Percentiles rank a stretch among this genome's conserved stretches.
Evolutionary conservation across 2,329 filamentous ascomycete genomes (phyloP).

Genomic region (Talaromyces sp.): DNA sequence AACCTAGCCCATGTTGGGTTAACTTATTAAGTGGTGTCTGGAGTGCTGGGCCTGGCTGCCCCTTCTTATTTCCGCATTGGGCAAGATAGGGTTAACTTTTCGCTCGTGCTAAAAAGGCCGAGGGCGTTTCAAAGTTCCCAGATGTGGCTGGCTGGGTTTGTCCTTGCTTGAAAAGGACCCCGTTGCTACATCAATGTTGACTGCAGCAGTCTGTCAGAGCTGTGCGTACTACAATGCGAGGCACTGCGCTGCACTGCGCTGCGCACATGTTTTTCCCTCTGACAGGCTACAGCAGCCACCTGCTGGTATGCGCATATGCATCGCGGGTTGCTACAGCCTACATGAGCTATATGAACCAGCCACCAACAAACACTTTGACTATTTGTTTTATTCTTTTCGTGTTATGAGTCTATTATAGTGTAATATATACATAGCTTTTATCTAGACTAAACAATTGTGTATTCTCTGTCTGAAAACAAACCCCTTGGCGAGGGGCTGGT

Average conservation of each 20-base stretch:
- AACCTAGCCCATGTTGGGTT: not conserved
- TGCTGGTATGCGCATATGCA: slow-evolving; percentile 6
- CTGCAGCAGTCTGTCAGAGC: not conserved
- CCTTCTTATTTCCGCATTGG: not conserved
- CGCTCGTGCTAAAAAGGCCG: not conserved
- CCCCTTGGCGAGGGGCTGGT: not conserved
- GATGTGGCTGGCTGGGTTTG: not conserved
- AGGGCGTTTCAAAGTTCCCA: not conserved
- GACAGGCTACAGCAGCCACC: slow-evolving; percentile 8
- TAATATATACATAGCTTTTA: not conserved
- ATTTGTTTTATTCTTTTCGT: not conserved
- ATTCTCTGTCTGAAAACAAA: not conserved
- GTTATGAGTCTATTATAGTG: not conserved
- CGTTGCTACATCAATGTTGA: not conserved
- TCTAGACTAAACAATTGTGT: not conserved
- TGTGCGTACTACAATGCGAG: not conserved
- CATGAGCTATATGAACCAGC: not conserved
- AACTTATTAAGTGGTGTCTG: not conserved
- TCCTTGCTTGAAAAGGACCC: not conserved
- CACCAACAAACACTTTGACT: not conserved
- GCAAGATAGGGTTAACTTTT: not conserved
- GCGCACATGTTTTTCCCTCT: slow-evolving; percentile 5
- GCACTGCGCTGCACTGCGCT: not conserved
- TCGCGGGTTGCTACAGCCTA: not conserved
- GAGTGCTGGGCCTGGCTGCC: not conserved